phyloP scores from a whole-genome alignment of 2,329 filamentous ascomycete species.

The Claviceps pazoutovae region DNA sequence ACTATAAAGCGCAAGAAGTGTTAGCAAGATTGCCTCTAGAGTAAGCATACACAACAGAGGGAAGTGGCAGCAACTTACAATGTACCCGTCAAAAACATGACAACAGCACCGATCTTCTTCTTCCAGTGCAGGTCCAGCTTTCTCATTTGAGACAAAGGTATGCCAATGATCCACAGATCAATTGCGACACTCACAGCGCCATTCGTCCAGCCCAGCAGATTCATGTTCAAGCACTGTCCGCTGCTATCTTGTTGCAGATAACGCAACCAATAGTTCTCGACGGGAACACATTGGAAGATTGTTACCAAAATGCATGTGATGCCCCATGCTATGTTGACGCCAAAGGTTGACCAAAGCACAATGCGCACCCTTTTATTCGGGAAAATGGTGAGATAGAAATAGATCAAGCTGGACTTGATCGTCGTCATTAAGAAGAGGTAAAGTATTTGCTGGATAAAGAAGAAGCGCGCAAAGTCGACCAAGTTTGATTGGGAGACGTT shows the following conservation, averaged over 20 bases:
- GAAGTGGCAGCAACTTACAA: slow-evolving; percentile 1
- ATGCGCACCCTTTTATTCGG: neutral
- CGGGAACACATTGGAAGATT: slow-evolving; percentile 3
- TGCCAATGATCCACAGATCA: slow-evolving; percentile 5
- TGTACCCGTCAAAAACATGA: slow-evolving; percentile 5
- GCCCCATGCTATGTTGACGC: neutral
- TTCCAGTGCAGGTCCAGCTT: slow-evolving; percentile 4
- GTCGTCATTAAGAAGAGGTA: slow-evolving; percentile 3
- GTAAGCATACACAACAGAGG: neutral
- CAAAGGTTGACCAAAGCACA: slow-evolving; percentile 2
- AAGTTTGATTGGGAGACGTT: slow-evolving; percentile 10
- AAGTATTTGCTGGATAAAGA: slow-evolving; percentile 5
- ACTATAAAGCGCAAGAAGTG: neutral
- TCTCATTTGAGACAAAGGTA: slow-evolving; percentile 4
- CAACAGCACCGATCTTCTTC: slow-evolving; percentile 5
- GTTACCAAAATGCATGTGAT: neutral
- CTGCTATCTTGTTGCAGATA: neutral
- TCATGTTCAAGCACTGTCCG: slow-evolving; percentile 5
- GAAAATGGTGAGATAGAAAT: slow-evolving; percentile 6
- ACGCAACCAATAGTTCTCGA: slow-evolving; percentile 2
- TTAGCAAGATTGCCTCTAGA: neutral
- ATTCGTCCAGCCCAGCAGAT: slow-evolving; percentile 3
- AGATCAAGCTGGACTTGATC: slow-evolving; percentile 3
- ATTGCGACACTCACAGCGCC: slow-evolving; percentile 3
- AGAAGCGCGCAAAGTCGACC: slow-evolving; percentile 3